Evolutionary conservation across 2,329 filamentous ascomycete genomes (phyloP).

Genomic region (Corinectria fuckeliana): DNA sequence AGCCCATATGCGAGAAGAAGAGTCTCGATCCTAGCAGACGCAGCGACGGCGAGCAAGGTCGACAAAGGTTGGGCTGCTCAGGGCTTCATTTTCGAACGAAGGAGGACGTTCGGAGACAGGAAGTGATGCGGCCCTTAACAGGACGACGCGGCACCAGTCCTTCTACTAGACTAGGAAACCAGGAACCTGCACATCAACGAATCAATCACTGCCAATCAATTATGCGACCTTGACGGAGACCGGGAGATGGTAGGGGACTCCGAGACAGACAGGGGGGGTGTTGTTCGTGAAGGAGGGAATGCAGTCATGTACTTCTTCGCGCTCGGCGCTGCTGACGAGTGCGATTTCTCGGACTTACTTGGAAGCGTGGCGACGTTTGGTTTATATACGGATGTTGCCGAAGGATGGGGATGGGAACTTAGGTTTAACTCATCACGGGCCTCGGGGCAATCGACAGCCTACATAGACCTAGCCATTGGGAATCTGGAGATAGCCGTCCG

Average conservation of each 20-base stretch:
- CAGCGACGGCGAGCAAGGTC: background rate
- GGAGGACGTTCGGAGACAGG: background rate
- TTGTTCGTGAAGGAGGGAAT: slow-evolving; percentile 4
- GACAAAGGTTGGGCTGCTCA: background rate
- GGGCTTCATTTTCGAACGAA: background rate
- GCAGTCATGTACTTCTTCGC: too few relatives aligned
- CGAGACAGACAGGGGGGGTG: slow-evolving; percentile 16
- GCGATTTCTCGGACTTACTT: slow-evolving; percentile 10
- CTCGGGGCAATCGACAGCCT: background rate
- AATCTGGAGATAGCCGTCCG: slow-evolving; percentile 1
- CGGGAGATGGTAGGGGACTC: slow-evolving; percentile 4
- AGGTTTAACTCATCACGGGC: background rate
- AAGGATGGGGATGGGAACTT: background rate
- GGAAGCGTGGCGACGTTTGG: background rate
- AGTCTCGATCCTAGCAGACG: background rate
- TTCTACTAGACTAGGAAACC: background rate
- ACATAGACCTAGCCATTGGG: too few relatives aligned
- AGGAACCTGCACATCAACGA: background rate
- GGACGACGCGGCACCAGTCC: background rate
- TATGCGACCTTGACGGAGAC: too few relatives aligned
- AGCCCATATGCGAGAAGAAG: background rate
- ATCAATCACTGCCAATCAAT: background rate
- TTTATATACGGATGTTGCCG: background rate
- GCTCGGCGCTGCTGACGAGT: background rate
- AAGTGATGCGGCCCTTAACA: background rate